Evolutionary conservation across 371 early-diverging fungal species (phyloP), one percentile per base, ranked within the genome.

Genomic region (Dichotomocladium elegans): DNA sequence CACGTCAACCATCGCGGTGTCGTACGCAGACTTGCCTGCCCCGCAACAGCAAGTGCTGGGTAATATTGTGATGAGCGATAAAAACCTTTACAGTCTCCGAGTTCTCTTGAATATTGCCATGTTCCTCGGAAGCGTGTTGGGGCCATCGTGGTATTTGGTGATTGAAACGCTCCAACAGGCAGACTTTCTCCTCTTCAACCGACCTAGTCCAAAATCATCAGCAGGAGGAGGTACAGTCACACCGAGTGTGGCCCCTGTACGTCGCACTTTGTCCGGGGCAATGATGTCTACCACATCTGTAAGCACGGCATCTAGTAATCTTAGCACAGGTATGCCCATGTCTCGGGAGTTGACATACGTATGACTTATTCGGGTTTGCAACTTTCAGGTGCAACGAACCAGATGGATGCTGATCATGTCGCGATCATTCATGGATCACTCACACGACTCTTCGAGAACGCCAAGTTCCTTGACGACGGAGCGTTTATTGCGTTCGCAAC

Each of bases 131-230:
- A 74, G 86, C 4, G 83, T 85, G 3, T 65, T 98, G 41, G 91
- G 87, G 9, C 71, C 85, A 15, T 81, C 90, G 17, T 98, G 98
- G 98, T 92, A 86, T 57, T 66, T 85, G 22, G 82, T 96, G 0
- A 63, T 96, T 27, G 93, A 93, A 56, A 92, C 95, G 1, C 70
- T 96, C 55, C 95, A 95, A 58, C 83, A 88, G 17, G 90, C 92
- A 0, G 93, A 95, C 47, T 68, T 73, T 34, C 45, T 77, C 26
- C 47, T 77, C 24, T 69, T 74, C 42, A 71, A 71, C 51, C 58
- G 77, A 47, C 77, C 72, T 12, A 55, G 49, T n/a, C 77, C 74
- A 4, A 77, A 74, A 52, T 67, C 69, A 9, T 42, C 48, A 41
- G 28, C 41, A 24, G 52, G 10, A 43, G 61, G n/a, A 15, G 25